phyloP scores from a whole-genome alignment of 129 eudicot species.

The Helianthus annuus region HanXRQr2.0-SUNRISE NC_035445.2:29053657-29054156 shows the following conservation, averaged over 20 bases:
- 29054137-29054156: background rate
- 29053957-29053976: constrained; percentile 87
- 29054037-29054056: constrained; percentile 85
- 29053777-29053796: background rate
- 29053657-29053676: too few relatives aligned
- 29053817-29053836: background rate
- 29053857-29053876: constrained; percentile 4
- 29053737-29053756: background rate
- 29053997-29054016: constrained; percentile 50
- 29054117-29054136: constrained; percentile 1
- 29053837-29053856: background rate
- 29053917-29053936: constrained; percentile 59
- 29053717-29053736: background rate
- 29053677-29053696: background rate
- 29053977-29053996: constrained; percentile 69
- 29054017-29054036: constrained; percentile 53
- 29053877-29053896: constrained; percentile 23
- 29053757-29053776: background rate
- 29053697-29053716: background rate
- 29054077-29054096: constrained; percentile 51
- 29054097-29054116: constrained; percentile 56
- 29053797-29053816: background rate
- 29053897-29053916: constrained; percentile 49
- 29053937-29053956: constrained; percentile 71
- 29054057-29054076: constrained; percentile 75